These are phyloP conservation scores for Lomentospora prolificans DNA, from an alignment of 2,329 filamentous ascomycete genomes.

Conservation along the genomic window DNA sequence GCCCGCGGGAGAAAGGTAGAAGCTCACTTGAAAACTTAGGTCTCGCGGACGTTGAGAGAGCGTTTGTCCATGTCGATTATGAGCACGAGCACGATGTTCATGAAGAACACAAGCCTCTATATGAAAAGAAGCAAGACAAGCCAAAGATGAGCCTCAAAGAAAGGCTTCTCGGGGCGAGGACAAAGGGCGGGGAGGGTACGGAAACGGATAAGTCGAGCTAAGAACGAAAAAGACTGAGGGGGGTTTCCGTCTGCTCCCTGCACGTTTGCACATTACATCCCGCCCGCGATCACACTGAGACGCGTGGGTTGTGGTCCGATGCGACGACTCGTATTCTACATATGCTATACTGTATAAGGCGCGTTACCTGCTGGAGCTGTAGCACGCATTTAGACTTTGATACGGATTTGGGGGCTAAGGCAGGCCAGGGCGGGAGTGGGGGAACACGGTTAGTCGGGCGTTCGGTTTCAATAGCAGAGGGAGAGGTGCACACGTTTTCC, in stretches of 20 bases:
- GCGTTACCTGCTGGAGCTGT: neutral
- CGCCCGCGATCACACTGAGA: neutral
- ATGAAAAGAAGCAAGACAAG: constrained; percentile 20
- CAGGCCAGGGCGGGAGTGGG: neutral
- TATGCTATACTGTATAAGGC: neutral
- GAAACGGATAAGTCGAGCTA: neutral
- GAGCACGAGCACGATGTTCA: constrained; percentile 29
- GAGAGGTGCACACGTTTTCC: neutral
- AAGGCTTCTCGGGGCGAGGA: constrained; percentile 3
- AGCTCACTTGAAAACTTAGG: constrained; percentile 9
- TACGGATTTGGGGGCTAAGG: neutral
- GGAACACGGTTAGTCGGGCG: neutral
- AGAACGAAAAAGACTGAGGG: neutral
- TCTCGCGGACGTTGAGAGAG: constrained; percentile 29
- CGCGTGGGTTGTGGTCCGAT: neutral
- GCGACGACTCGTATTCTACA: neutral
- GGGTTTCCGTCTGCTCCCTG: neutral
- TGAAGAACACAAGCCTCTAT: constrained; percentile 33
- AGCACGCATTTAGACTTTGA: neutral
- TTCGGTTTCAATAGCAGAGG: neutral
- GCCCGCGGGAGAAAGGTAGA: constrained; percentile 19
- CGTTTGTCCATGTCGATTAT: constrained; percentile 36
- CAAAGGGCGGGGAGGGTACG: neutral
- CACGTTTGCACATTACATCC: neutral
- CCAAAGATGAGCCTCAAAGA: neutral